A percentile compares a stretch with the other conserved stretches of the same genome.
Evolutionary conservation across 1,139 yeast genomes (phyloP).

Genomic region (Tardiomyces depauwii): DNA sequence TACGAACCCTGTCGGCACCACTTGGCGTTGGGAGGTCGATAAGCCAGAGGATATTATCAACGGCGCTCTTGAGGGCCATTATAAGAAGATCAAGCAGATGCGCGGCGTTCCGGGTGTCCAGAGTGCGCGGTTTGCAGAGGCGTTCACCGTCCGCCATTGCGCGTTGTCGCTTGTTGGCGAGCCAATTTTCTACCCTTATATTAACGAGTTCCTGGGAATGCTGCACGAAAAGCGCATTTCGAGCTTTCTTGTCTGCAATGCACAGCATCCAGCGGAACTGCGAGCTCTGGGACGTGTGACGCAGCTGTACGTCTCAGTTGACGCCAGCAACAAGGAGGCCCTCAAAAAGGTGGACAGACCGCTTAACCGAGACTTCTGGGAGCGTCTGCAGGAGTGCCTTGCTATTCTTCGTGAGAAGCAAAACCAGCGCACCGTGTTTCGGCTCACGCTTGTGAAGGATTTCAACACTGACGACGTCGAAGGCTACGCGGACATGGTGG

Average conservation of each 20-base stretch:
- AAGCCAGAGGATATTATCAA: slow-evolving; percentile 73
- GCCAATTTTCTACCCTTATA: slow-evolving; percentile 87
- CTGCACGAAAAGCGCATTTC: slow-evolving; percentile 71
- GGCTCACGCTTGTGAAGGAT: slow-evolving; percentile 85
- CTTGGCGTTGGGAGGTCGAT: slow-evolving; percentile 95
- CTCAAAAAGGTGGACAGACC: slow-evolving; percentile 83
- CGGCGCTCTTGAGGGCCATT: slow-evolving; percentile 84
- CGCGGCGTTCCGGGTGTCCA: slow-evolving; percentile 93
- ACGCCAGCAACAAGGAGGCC: slow-evolving; percentile 76
- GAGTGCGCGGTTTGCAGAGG: slow-evolving; percentile 82
- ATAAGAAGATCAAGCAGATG: slow-evolving; percentile 85
- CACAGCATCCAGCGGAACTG: slow-evolving; percentile 86
- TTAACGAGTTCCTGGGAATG: slow-evolving; percentile 72
- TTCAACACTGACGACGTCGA: slow-evolving; percentile 74
- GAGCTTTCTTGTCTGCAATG: slow-evolving; percentile 85
- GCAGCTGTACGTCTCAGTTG: slow-evolving; percentile 84
- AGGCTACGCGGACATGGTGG: slow-evolving; percentile 87
- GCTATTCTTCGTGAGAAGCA: slow-evolving; percentile 69
- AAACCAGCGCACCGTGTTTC: slow-evolving; percentile 83
- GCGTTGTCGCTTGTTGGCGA: slow-evolving; percentile 90
- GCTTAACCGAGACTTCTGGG: slow-evolving; percentile 86
- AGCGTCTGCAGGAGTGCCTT: slow-evolving; percentile 66
- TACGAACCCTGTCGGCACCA: slow-evolving; percentile 91
- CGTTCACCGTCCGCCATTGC: slow-evolving; percentile 80
- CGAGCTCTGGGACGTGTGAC: slow-evolving; percentile 64